These are phyloP conservation scores for Phytophthora tentaculata DNA, from an alignment of 352 stramenopile species.

Conservation along the genomic window DNA sequence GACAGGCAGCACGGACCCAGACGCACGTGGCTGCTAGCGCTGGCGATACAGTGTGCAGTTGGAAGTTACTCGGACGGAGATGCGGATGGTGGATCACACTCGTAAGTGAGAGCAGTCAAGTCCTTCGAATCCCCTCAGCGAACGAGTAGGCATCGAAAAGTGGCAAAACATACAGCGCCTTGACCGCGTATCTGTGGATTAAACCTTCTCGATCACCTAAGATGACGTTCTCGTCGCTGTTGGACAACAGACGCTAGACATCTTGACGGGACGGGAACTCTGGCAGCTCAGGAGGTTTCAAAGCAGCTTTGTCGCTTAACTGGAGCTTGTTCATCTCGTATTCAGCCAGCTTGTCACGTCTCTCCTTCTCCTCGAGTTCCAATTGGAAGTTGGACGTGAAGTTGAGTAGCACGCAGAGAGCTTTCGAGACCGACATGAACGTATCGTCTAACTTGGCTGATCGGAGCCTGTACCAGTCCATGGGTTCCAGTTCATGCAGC, in stretches of 20 bases:
- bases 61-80: constrained; percentile 68
- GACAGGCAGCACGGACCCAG: constrained; percentile 78
- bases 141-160: constrained; percentile 88
- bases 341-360: constrained; percentile 21
- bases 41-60: constrained; percentile 65
- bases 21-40: constrained; percentile 63
- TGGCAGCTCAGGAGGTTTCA: constrained; percentile 25
- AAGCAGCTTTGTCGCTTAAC: constrained; percentile 16
- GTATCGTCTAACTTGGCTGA: constrained; percentile 64
- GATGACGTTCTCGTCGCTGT: constrained; percentile 80
- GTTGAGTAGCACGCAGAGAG: constrained; percentile 70
- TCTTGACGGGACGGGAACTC: constrained; percentile 64
- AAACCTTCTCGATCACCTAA: constrained; percentile 81
- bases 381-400: constrained; percentile 79
- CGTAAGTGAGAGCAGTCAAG: constrained; percentile 67
- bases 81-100: constrained; percentile 78
- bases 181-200: constrained; percentile 81
- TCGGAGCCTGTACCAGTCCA: constrained; percentile 82
- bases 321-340: constrained; percentile 35
- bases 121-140: constrained; percentile 60
- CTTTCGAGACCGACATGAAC: constrained; percentile 68
- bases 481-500: constrained; percentile 54
- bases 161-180: constrained; percentile 79
- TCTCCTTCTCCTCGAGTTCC: constrained; percentile 35
- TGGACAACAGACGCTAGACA: constrained; percentile 72